Percentiles rank a stretch among this genome's conserved stretches.
These are phyloP conservation scores for Kurtzmaniella quercitrusa DNA, from an alignment of 1,139 yeast species.

Conservation along the genomic window DNA sequence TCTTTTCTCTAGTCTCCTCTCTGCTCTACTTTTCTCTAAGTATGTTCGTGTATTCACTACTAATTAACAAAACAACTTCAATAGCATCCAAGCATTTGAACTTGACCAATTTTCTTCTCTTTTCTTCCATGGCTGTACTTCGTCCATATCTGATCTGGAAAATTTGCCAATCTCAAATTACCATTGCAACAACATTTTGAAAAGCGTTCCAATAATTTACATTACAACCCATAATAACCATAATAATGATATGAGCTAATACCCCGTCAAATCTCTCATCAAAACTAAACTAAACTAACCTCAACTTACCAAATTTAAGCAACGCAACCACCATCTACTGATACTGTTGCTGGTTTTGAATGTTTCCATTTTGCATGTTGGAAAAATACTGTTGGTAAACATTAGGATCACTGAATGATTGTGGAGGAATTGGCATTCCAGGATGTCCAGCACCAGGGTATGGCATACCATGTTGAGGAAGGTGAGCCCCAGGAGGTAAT, in stretches of 20 bases:
- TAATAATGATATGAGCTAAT: not conserved
- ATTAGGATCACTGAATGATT: constrained; percentile 24
- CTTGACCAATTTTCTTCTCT: not conserved
- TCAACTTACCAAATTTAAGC: not conserved
- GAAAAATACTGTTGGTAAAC: constrained; percentile 60
- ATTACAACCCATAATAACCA: not conserved
- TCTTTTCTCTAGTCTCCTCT: not conserved
- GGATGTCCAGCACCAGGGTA: constrained; percentile 39
- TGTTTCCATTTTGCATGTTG: constrained; percentile 47
- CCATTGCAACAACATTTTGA: not conserved
- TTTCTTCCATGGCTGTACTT: not conserved
- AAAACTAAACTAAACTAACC: not conserved
- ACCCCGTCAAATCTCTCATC: too few relatives aligned
- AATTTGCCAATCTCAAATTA: not conserved
- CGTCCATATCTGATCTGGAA: not conserved
- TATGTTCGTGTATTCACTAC: not conserved
- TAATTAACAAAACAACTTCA: not conserved
- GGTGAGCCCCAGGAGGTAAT: constrained; percentile 45
- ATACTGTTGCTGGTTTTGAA: constrained; percentile 38
- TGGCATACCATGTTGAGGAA: constrained; percentile 43
- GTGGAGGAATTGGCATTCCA: constrained; percentile 29
- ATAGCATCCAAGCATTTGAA: not conserved
- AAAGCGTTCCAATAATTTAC: not conserved
- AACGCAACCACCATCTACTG: constrained; percentile 14
- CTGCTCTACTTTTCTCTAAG: not conserved